Evolutionary conservation across 2,329 filamentous ascomycete species (phyloP).

Genomic region (Fusarium sp.): DNA sequence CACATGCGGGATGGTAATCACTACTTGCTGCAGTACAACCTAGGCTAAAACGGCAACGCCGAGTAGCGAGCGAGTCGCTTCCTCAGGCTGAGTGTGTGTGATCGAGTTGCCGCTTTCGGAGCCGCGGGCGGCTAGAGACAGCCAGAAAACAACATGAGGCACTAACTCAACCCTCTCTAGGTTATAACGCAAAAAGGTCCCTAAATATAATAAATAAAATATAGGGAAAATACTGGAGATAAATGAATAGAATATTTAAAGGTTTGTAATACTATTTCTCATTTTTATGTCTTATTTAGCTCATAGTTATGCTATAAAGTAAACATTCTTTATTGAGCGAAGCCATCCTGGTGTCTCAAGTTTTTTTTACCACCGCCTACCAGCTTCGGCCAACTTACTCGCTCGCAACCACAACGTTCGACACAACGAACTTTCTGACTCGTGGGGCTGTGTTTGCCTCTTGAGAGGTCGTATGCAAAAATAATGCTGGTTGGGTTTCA

Average conservation of each 20-base stretch:
- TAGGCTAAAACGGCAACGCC: conserved; percentile 26
- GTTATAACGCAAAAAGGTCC: too few species aligned
- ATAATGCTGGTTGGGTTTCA: neutral
- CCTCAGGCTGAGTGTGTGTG: neutral
- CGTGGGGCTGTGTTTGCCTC: conserved; percentile 8
- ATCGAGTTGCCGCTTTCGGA: conserved; percentile 31
- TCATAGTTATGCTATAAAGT: too few species aligned
- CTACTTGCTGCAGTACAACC: conserved; percentile 21
- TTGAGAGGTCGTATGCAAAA: neutral
- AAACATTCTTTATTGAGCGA: too few species aligned
- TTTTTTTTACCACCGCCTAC: neutral
- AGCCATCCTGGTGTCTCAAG: too few species aligned
- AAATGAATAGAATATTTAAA: too few species aligned
- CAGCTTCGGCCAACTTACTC: conserved; percentile 22
- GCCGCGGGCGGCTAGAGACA: conserved; percentile 6
- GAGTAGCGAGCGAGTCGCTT: conserved; percentile 1
- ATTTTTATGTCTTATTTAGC: too few species aligned
- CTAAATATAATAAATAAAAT: too few species aligned
- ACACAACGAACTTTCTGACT: conserved; percentile 19
- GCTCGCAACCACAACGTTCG: conserved; percentile 17
- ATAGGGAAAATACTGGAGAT: too few species aligned
- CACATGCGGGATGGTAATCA: conserved; percentile 6
- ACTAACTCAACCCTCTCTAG: too few species aligned
- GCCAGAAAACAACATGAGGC: neutral
- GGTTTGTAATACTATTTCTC: too few species aligned